These are phyloP conservation scores for Protomyces pachydermus DNA, from an alignment of 1,139 yeast species.

Conservation along the genomic window DNA sequence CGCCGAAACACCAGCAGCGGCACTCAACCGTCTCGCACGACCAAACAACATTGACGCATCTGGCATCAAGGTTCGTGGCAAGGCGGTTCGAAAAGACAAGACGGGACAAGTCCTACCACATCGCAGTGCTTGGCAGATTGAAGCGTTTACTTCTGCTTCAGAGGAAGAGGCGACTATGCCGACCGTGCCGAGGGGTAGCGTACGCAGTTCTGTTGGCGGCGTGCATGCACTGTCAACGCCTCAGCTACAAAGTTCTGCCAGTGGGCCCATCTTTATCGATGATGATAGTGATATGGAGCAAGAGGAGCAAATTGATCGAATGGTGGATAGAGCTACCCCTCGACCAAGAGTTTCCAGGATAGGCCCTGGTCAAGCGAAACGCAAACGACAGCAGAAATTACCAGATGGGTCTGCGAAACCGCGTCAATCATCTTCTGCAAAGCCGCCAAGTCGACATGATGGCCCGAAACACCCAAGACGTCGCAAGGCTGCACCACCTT, in stretches of 20 bases:
- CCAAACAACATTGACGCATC: background rate
- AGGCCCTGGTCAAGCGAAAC: background rate
- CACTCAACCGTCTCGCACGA: background rate
- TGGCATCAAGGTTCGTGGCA: background rate
- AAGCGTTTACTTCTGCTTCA: background rate
- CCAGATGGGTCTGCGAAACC: background rate
- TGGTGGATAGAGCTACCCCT: background rate
- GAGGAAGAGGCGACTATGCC: background rate
- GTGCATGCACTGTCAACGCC: background rate
- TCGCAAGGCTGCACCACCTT: background rate
- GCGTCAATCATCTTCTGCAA: background rate
- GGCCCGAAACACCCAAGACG: background rate
- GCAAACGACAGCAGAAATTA: background rate
- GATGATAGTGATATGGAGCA: conserved; percentile 6
- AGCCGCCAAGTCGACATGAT: background rate
- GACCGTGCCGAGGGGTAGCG: background rate
- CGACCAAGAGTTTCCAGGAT: background rate
- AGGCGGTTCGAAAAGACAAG: background rate
- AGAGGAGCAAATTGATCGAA: background rate
- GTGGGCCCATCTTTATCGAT: background rate
- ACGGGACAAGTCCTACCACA: background rate
- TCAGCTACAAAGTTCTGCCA: background rate
- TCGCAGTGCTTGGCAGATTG: background rate
- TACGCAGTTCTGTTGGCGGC: background rate
- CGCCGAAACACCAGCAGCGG: background rate